A percentile compares a stretch with the other conserved stretches of the same genome.
Conservation (phyloP, 768 basidiomycete species). For the Termitomyces sp. region DNA sequence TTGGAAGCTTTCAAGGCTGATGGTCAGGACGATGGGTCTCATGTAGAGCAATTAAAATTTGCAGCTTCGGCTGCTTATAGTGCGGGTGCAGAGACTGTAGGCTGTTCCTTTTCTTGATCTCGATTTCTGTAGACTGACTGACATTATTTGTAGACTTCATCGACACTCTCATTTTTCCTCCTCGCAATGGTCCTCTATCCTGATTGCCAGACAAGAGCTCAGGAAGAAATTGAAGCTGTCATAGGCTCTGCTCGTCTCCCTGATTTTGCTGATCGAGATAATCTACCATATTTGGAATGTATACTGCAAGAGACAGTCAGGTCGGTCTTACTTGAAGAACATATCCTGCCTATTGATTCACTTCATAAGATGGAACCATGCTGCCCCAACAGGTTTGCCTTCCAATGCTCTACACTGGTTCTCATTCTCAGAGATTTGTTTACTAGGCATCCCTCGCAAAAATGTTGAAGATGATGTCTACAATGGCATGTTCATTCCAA, state of each 20-base stretch:
- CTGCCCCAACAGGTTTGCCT: constrained; percentile 22
- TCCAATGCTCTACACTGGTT: no score
- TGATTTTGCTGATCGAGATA: constrained; percentile 23
- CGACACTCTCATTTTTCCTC: constrained; percentile 29
- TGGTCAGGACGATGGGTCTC: no score
- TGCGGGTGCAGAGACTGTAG: constrained; percentile 36
- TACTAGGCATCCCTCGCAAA: no score
- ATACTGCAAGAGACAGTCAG: constrained; percentile 26
- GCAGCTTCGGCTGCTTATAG: constrained; percentile 17
- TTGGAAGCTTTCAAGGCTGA: no score
- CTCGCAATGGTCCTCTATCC: constrained; percentile 38
- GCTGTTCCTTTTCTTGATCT: not conserved
- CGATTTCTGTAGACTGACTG: no score
- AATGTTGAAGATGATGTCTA: no score
- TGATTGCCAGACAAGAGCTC: constrained; percentile 30
- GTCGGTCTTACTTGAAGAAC: no score
- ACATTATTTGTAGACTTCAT: constrained; percentile 20
- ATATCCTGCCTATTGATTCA: no score
- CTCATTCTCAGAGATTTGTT: no score
- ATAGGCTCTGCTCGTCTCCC: constrained; percentile 28
- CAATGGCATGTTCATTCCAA: no score
- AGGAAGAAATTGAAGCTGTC: constrained; percentile 38
- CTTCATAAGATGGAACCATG: constrained; percentile 19
- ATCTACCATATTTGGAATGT: constrained; percentile 26
- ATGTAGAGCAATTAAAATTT: constrained; percentile 15